Evolutionary conservation across 2,329 filamentous ascomycete genomes (phyloP), one percentile per base, ranked within the genome.

Genomic region (Fusarium sambucinum): DNA sequence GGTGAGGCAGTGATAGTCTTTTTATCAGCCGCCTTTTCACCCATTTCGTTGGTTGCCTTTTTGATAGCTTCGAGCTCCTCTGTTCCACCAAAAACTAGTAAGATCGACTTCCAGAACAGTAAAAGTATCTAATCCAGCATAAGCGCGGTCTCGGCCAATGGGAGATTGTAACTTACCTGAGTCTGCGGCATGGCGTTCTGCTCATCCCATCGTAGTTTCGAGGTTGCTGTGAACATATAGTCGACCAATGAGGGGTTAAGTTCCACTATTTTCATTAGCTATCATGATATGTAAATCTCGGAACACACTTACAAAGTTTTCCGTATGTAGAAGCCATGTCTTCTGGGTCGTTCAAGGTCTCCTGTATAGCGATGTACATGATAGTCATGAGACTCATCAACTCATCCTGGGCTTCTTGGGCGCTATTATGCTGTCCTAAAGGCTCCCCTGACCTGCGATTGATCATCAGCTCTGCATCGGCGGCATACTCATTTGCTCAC

Each of bases 1-100:
- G 96, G 96, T 2, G 95, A 97, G 6, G 96, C 95, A 2, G 92
- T 97, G 63, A 99, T 95, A 44, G 92, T 84, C n/a, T 90, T 90
- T 70, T 92, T 90, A 51, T 89, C 87, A 71, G 89, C 89, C 62
- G 85, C 86, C 37, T 87, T 85, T 25, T 85, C 77, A 2, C 76
- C 82, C 29, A 85, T 82, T 69, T 93, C 89, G 53, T 86, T 86
- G 32, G 94, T 89, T 4, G 88, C 89, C 64, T 84, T 83, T 78
- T 97, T 98, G 33, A 93, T 86, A 59, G 88, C 85, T 30, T 90
- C 87, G 19, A 97, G 86, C 67, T 94, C 90, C 54, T 87, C 79
- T 37, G 89, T 89, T 40, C 93, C 92, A 27, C 96, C 96, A 76
- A 98, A 96, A 2, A 92, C 86, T 4, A 98, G 86, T 17, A 98